Percentiles rank a stretch among this genome's conserved stretches.
Conservation (phyloP, 2,329 filamentous ascomycete species). For the Biscogniauxia marginata region DNA sequence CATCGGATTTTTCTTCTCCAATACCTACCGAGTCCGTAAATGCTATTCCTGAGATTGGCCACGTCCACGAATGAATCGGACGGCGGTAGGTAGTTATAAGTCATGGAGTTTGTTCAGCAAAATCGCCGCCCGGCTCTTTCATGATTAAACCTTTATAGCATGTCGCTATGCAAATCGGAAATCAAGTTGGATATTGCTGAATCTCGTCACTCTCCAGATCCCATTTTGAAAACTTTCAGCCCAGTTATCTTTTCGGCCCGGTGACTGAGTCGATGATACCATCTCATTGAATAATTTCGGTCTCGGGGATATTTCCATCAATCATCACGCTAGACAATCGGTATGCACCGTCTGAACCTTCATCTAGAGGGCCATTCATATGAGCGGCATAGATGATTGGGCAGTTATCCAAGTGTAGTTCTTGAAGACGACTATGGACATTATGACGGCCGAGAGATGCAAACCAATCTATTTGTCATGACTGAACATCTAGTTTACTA, state of each 20-base stretch:
- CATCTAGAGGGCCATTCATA: slow-evolving; percentile 1
- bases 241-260: slow-evolving; percentile 1
- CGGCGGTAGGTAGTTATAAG: slow-evolving; percentile 6
- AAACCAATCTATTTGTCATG: slow-evolving; percentile 48
- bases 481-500: slow-evolving; percentile 43
- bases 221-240: slow-evolving; percentile 4
- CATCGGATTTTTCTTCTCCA: not conserved
- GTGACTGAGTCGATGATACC: not conserved
- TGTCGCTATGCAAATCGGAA: not conserved
- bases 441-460: slow-evolving; percentile 31
- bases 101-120: not conserved
- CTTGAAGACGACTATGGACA: slow-evolving; percentile 33
- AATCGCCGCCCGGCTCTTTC: not conserved
- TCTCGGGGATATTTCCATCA: no score
- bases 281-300: slow-evolving; percentile 2
- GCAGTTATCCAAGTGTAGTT: slow-evolving; percentile 44
- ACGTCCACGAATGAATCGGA: not conserved
- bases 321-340: no score
- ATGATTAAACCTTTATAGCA: not conserved
- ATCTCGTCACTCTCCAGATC: not conserved
- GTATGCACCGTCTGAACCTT: not conserved
- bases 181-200: not conserved
- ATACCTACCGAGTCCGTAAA: not conserved
- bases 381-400: slow-evolving; percentile 29
- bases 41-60: not conserved